Evolutionary conservation across 352 stramenopile genomes (phyloP).

Genomic region (Phytophthora sojae): DNA sequence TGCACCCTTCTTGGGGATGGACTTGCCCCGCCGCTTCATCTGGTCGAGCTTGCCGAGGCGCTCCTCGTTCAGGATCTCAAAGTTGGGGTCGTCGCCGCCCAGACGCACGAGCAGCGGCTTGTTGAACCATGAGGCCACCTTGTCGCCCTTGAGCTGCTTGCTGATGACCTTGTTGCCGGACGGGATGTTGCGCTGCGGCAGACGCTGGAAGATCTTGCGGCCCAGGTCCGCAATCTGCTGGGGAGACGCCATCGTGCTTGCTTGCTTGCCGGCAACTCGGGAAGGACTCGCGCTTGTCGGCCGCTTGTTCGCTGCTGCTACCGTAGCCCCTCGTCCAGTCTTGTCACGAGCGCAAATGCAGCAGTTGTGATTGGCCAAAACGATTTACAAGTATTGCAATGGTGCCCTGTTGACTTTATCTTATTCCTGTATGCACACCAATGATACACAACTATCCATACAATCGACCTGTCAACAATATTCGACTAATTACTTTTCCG

Average conservation of each 20-base stretch:
- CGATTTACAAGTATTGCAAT: not conserved
- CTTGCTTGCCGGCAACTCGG: not conserved
- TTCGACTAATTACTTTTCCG: conserved; percentile 6
- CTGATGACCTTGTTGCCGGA: conserved; percentile 92
- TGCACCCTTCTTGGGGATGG: conserved; percentile 88
- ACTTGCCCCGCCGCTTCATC: conserved; percentile 90
- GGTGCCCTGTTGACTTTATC: not conserved
- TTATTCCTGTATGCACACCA: conserved; percentile 4
- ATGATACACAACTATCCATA: not conserved
- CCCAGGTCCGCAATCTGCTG: conserved; percentile 81
- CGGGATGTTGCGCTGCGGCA: conserved; percentile 81
- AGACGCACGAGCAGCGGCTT: conserved; percentile 82
- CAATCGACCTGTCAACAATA: not conserved
- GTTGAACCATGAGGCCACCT: conserved; percentile 88
- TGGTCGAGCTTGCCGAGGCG: conserved; percentile 81
- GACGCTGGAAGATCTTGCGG: conserved; percentile 90
- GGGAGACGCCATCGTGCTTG: conserved; percentile 47
- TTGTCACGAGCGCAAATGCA: not conserved
- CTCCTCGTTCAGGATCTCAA: conserved; percentile 83
- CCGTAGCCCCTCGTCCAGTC: conserved; percentile 37
- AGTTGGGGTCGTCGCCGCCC: conserved; percentile 86
- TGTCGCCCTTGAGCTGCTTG: conserved; percentile 90
- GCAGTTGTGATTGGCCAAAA: conserved; percentile 22
- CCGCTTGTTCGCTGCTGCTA: conserved; percentile 20
- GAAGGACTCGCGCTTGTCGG: conserved; percentile 12